phyloP scores from a whole-genome alignment of 2,329 filamentous ascomycete genomes.

The Paradendryphiella salina region DNA sequence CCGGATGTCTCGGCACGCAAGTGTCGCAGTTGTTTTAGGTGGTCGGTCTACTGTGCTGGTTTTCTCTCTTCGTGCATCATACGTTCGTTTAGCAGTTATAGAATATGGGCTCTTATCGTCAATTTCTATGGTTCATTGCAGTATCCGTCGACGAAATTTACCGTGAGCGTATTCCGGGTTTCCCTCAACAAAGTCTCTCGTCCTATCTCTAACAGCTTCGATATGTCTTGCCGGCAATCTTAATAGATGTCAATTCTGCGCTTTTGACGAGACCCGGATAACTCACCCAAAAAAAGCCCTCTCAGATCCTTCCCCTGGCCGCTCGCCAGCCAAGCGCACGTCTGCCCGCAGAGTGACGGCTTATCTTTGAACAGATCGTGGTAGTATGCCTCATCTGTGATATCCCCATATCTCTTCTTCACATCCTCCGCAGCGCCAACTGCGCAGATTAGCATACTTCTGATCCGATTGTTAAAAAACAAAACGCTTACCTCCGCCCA shows the following conservation, averaged over 20 bases:
- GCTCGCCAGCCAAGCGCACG: slow-evolving; percentile 35
- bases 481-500: slow-evolving; percentile 34
- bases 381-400: slow-evolving; percentile 32
- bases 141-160: slow-evolving; percentile 40
- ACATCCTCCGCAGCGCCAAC: slow-evolving; percentile 29
- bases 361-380: slow-evolving; percentile 35
- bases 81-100: background rate
- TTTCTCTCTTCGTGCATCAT: background rate
- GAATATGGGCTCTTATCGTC: background rate
- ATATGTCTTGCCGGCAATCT: slow-evolving; percentile 41
- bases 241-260: background rate
- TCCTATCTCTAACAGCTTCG: slow-evolving; percentile 28
- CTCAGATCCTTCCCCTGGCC: slow-evolving; percentile 36
- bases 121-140: slow-evolving; percentile 31
- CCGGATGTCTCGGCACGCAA: no score
- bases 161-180: slow-evolving; percentile 33
- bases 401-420: slow-evolving; percentile 33
- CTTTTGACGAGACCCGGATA: accelerated
- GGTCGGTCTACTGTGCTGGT: no score
- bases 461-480: accelerated
- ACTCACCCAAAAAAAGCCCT: slow-evolving; percentile 33
- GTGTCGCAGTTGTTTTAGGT: no score
- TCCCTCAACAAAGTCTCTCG: slow-evolving; percentile 33
- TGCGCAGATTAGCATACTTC: slow-evolving; percentile 14
- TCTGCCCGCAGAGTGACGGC: slow-evolving; percentile 36